A percentile compares a stretch with the other conserved stretches of the same genome.
Evolutionary conservation across 495 filamentous ascomycete species (phyloP).

Genomic region (Penicillium silybi): DNA sequence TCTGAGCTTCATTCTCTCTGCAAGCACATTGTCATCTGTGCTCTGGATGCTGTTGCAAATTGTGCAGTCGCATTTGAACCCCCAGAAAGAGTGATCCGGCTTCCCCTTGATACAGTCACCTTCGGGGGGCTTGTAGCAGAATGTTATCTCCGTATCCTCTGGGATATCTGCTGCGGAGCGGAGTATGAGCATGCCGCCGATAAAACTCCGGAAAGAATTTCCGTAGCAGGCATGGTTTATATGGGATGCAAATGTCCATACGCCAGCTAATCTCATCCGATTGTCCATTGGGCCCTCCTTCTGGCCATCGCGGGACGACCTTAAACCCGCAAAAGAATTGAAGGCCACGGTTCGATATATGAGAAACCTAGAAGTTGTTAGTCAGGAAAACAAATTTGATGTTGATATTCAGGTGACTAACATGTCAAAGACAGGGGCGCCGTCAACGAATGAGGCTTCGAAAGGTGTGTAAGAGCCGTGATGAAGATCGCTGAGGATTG

Average conservation of each 20-base stretch:
- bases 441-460: not conserved
- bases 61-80: conserved; percentile 43
- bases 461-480: not conserved
- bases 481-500: conserved; percentile 37
- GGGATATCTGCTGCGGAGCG: conserved; percentile 44
- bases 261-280: conserved; percentile 17
- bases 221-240: conserved; percentile 53
- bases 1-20: conserved; percentile 1
- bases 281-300: not conserved
- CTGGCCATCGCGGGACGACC: not conserved
- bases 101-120: conserved; percentile 13
- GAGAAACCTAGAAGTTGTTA: not conserved
- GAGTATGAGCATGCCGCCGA: conserved; percentile 56
- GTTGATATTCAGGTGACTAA: not conserved
- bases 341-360: not conserved
- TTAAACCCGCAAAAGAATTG: not conserved
- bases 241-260: conserved; percentile 52
- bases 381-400: not conserved
- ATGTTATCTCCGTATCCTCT: conserved; percentile 46
- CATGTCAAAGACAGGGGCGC: not conserved
- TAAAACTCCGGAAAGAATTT: conserved; percentile 46
- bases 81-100: conserved; percentile 29
- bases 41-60: conserved; percentile 32
- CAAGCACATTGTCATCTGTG: not conserved
- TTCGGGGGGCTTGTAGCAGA: conserved; percentile 25